Conservation (phyloP, 2,329 filamentous ascomycete genomes). For the Fusarium cicatricum region DNA sequence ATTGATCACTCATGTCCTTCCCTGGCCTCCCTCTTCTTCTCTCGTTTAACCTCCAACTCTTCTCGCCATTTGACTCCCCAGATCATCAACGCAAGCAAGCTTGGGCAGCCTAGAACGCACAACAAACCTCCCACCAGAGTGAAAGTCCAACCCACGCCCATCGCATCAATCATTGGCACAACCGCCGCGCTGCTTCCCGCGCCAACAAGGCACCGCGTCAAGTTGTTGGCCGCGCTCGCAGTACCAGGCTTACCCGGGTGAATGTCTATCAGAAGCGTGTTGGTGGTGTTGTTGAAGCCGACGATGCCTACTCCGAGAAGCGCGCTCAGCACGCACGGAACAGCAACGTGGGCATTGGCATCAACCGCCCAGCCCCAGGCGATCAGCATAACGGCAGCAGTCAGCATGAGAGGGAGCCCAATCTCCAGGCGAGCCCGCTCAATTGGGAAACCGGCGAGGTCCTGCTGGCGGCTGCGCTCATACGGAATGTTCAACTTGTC, state of each 20-base stretch:
- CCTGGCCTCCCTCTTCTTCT: slow-evolving; percentile 31
- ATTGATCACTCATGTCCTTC: not conserved
- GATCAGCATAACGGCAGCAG: slow-evolving; percentile 57
- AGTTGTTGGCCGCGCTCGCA: slow-evolving; percentile 64
- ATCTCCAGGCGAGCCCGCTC: slow-evolving; percentile 60
- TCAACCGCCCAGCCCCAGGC: slow-evolving; percentile 63
- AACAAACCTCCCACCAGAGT: slow-evolving; percentile 54
- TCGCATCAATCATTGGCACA: slow-evolving; percentile 58
- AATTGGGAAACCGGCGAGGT: slow-evolving; percentile 59
- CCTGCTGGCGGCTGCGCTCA: slow-evolving; percentile 60
- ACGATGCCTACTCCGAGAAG: slow-evolving; percentile 59
- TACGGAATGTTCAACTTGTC: slow-evolving; percentile 59
- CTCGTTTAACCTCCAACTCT: slow-evolving; percentile 41
- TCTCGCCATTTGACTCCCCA: slow-evolving; percentile 56
- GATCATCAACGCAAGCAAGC: slow-evolving; percentile 52
- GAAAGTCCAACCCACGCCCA: slow-evolving; percentile 62
- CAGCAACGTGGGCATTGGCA: slow-evolving; percentile 53
- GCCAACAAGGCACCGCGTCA: slow-evolving; percentile 63
- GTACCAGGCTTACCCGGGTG: slow-evolving; percentile 61
- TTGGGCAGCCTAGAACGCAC: slow-evolving; percentile 51
- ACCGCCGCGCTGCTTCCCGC: slow-evolving; percentile 62
- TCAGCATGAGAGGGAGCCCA: slow-evolving; percentile 58
- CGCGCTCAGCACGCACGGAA: slow-evolving; percentile 56
- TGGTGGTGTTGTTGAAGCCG: slow-evolving; percentile 62
- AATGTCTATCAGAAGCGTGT: slow-evolving; percentile 63